Base-by-base conservation (phyloP, 176 grass and related monocot species). In the Lolium rigidum region DNA sequence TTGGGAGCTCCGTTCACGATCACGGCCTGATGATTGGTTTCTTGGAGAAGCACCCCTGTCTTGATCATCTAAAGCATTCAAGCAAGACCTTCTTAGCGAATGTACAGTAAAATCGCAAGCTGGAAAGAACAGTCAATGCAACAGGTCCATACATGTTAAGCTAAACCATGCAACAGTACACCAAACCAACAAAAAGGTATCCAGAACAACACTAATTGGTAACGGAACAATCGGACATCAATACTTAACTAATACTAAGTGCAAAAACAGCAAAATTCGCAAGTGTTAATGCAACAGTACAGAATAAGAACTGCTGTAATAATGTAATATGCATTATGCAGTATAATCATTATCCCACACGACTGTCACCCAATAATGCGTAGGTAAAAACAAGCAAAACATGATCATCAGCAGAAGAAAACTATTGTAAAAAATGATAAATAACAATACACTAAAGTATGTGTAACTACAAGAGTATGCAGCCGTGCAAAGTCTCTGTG, bases 1-100 rank as follows among this genome's bases (percentile, higher is more conserved):
- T 56, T 88, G 90, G 47, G 82, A 87, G 37, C 66, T 85, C 78
- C 61, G 70, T 80, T 95, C 91, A 63, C 80, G 81, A 8, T 93
- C 84, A 74, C 61, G 78, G 18, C 28, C 86, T 15, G 16, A 87
- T 70, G 61, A 80, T 52, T 66, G 61, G 35, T 89, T 87, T 87
- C 81, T 93, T 83, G 81, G 90, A 41, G 74, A 90, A 83, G 68
- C n/a, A 46, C 81, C 74, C 60, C 31, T 84, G 24, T 49, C 48
- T 81, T 78, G 83, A 76, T 88, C 83, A 72, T 84, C 84, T 84
- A 66, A 77, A 85, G 51, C 63, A 73, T 85, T 51, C 78, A 91
- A 85, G 12, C 22, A 78, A 81, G 37, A 85, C 43, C 21, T 77
- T 85, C 12, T 91, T 64, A 91, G 82, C 56, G 64, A 63, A 88